Base-by-base conservation (phyloP, 495 filamentous ascomycete genomes). In the Penicillium chermesinum region DNA sequence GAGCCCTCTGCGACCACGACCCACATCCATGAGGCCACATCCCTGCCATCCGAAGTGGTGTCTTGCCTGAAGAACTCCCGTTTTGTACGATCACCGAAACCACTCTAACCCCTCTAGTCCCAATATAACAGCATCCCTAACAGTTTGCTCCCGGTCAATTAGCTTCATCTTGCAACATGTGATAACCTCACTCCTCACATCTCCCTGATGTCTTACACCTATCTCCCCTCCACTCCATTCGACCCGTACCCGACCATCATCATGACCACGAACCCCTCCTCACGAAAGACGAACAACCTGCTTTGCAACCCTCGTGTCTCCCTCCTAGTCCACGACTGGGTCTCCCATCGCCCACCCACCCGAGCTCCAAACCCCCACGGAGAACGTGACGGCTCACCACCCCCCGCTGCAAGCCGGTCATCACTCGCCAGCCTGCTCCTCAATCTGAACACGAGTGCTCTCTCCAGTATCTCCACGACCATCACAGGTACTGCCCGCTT, bases 171-270 rank as follows among this genome's bases (percentile, higher is more conserved):
- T 22, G 91, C 93, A 53, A 98, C 93, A 47, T 91, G 84, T 66
- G 79, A 78, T 63, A 76, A 81, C 57, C 82, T 91, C 63, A 79
- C 80, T 57, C 93, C 93, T 13, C 93, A 98, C 70, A 87, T 97
- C 63, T 91, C 88, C 19, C 82, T 98, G 54, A 98, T 98, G 93
- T 96, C 95, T 71, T 98, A 96, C 74, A 96, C 93, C 59, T 98
- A 95, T 72, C 87, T 98, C 44, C 86, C 91, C 14, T 81, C 78
- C 0, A 87, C 88, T 5, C 88, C 89, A 14, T 91, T 82, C 69
- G 78, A 81, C 27, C 58, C 78, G 25, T 71, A 76, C 44, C 89
- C 87, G 16, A 82, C 82, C 45, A 91, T 96, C 54, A 84, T 96
- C 67, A 95, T 96, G 89, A 96, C 90, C 38, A 91, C 88, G 48